Evolutionary conservation across 768 basidiomycete genomes (phyloP).

Genomic region (Melanogaster broomeanus): DNA sequence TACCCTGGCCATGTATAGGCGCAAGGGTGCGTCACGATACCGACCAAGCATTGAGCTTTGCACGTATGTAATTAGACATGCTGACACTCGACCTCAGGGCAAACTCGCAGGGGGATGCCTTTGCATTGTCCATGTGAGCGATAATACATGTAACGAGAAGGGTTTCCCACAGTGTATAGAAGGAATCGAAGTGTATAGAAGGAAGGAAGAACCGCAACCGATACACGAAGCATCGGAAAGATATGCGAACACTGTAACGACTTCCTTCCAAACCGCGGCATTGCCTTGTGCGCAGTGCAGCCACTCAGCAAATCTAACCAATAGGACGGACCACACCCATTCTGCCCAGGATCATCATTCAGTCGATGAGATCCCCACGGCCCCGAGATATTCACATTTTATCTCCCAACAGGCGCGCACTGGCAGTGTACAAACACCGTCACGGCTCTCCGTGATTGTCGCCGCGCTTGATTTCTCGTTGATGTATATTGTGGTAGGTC

Average conservation of each 20-base stretch:
- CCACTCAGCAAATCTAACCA: not conserved
- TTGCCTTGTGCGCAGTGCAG: not conserved
- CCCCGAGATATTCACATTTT: not conserved
- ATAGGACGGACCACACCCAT: not conserved
- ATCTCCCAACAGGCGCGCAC: conserved; percentile 4
- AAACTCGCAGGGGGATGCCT: not conserved
- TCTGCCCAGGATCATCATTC: not conserved
- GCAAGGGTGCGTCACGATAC: not conserved
- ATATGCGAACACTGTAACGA: no score
- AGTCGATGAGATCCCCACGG: conserved; percentile 6
- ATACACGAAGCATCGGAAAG: not conserved
- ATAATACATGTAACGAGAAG: not conserved
- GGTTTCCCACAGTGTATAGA: not conserved
- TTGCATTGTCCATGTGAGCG: not conserved
- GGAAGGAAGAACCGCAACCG: not conserved
- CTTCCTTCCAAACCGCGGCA: no score
- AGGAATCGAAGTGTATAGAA: not conserved
- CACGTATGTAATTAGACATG: not conserved
- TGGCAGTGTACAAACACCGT: not conserved
- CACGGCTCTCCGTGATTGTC: not conserved
- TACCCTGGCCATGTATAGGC: not conserved
- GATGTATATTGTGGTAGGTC: not conserved
- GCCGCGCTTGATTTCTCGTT: not conserved
- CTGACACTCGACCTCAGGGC: not conserved
- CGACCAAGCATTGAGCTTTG: not conserved